Base-by-base conservation (phyloP, 202 grass and related monocot species). In the Zoysia matrella region DNA sequence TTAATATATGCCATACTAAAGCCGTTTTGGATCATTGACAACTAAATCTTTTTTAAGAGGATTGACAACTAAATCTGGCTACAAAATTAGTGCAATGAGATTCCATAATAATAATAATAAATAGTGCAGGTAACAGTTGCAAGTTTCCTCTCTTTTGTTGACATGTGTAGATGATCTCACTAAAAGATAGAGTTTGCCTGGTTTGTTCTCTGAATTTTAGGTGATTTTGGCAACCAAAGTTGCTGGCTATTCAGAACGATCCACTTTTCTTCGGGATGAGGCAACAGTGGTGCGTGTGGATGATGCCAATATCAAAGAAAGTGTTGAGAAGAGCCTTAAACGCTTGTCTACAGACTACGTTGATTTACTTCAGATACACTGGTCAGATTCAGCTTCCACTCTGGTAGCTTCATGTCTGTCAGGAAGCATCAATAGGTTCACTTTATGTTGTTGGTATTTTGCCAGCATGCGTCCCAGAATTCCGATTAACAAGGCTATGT, bases 351-450 rank as follows among this genome's bases (percentile, higher is more conserved):
- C 95, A 74, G 95, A 98, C 87, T 94, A 94, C 58, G 94, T 98
- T 66, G 95, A 98, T 86, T 90, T 98, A 60, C 92, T 98, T 85
- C 95, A 98, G 88, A 98, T 98, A 84, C 95, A 98, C 75, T 98
- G 95, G 92, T 97, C 63, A 91, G 90, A 79, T 9, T 36, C 16
- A 67, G 46, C 52, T 73, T 69, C 51, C 11, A 10, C 5, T 62
- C 13, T 22, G 50, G 6, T 58, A 16, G 7, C n/a, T 71, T 7
- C 10, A 80, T 71, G 12, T 53, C 8, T 41, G 22, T 22, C n/a
- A 80, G 51, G 73, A 66, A 48, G 22, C 60, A 74, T 51, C n/a
- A 45, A 49, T 43, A 58, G 13, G 18, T 48, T 78, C 43, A 70
- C 22, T 57, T 72, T 55, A 12, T 65, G 42, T 56, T 79, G 6